Evolutionary conservation across 306 rosid genomes (phyloP), one percentile per base, ranked within the genome.

Genomic region (Sesbania bispinosa): DNA sequence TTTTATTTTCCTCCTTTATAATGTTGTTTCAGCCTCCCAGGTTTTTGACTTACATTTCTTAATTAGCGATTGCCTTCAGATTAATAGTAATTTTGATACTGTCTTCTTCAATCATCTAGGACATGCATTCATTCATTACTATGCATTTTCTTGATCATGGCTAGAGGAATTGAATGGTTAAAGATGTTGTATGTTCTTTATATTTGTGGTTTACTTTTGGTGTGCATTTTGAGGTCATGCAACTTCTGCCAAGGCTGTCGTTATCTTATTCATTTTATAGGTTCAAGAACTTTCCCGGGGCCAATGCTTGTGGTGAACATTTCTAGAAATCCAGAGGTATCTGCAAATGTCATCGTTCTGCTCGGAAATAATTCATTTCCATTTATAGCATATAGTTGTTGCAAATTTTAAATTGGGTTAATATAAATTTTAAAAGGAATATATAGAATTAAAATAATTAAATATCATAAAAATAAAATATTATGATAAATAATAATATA

Each of bases 241-340:
- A 66, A 70, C 7, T 11, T 75, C 4, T 67, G 50, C 26, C 30
- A 48, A 52, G 69, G 62, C 67, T 58, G 59, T 29, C 48, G 71
- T 73, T 47, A 38, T 58, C 14, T 67, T 57, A 41, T 79, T 83
- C 68, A 36, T 75, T 60, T 36, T 27, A 77, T 90, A 93, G 98
- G 83, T 87, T 90, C 97, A 67, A 77, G 36, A 79, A 78, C 85
- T 21, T 90, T 83, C 75, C 98, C 96, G 0, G 98, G 98, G 76
- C 98, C 98, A 33, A 71, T 84, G 72, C 45, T 90, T 69, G 90
- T 90, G 59, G 83, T 88, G 66, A 85, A 85, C 62, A 64, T 89
- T 85, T 87, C 90, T 27, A 82, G 92, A 75, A 85, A 82, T 66
- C 82, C 89, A 30, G 90, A 89, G 98, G 98, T 93, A 93, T 74